Base-by-base conservation (phyloP, 2,329 filamentous ascomycete species). In the Calonectria crousiana region DNA sequence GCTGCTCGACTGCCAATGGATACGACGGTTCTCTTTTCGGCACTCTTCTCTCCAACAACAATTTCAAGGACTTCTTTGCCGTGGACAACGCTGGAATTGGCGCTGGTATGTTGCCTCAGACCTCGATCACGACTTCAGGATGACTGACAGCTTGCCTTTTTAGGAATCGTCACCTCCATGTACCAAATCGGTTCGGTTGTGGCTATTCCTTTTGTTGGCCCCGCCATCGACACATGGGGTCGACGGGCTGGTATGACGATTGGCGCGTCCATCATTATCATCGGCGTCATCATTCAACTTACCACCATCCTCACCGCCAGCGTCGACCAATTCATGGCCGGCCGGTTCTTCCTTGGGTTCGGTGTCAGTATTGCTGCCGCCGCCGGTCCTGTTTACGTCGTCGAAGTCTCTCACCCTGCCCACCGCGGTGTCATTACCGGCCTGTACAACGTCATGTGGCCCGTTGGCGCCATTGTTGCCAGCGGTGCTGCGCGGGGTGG, bases 291-390 rank as follows among this genome's bases (percentile, higher is more conserved):
- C 52, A 85, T 90, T 65, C 88, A 89, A 74, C 79, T 78, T 66
- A 70, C 67, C 74, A 82, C 79, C 70, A 80, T 78, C 67, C 69
- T 67, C 74, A 82, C 78, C 69, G 81, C 69, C 11, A 77, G 60
- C 6, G 72, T 77, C 4, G 74, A 75, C n/a, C 86, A 88, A 65
- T 89, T 89, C 78, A 87, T 89, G 82, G 88, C 87, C 58, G 90
- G 90, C 6, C 88, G 90, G 6, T 92, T 93, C 83, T 83, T 92
- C 47, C 87, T 93, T 2, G 91, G 91, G 47, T 92, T 92, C 74
- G 88, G 88, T 69, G 87, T 89, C 67, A 84, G 85, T 26, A 87
- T 89, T 69, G 86, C 86, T 23, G 84, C 86, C 1, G 84, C 86
- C 1, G 87, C 87, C 9, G 87, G 86, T 1, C 88, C 87, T 8